Evolutionary conservation across 805 yeast genomes (phyloP), one percentile per base, ranked within the genome.

Genomic region (Lipomyces oligophaga): DNA sequence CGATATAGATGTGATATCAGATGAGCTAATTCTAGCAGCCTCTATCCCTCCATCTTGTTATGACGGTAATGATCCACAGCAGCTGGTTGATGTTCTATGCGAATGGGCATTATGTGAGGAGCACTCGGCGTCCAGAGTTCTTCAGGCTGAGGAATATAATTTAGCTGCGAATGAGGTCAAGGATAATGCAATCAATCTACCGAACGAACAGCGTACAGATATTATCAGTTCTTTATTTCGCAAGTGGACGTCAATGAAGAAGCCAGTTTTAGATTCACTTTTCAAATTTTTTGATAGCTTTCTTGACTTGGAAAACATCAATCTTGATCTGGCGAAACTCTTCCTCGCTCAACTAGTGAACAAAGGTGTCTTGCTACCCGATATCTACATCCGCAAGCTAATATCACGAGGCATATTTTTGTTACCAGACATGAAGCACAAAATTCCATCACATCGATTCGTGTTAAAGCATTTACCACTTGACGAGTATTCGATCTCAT

Each of bases 321-420:
- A 73, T n/a, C 63, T 80, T 26, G 69, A 50, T 10, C 19, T 41
- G 39, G 25, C 34, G 10, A 47, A 34, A 24, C 20, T 28, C 4
- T 34, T 50, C 13, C 13, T 82, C 15, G 70, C 73, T 43, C 81
- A 77, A 60, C 63, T 81, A 3, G 54, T 66, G 6, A 74, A 72
- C 34, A 55, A 72, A 43, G 74, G 74, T 37, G 63, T 83, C 20
- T 71, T 83, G 20, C 65, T 77, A 2, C 69, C 80, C 13, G 78
- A 83, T 1, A 74, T 83, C 1, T 90, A 90, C 59, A 71, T 89
- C 47, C 70, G 97, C 58, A 78, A 81, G 56, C 68, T 89, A 30
- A 88, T 90, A 36, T 86, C 96, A 7, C 80, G 93, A 0, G 98
- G 97, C 3, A 71, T 87, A 0, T 77, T 89, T 37, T 86, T 84